Conservation (phyloP, 345 rosid species). For the Trapa incisa region DNA sequence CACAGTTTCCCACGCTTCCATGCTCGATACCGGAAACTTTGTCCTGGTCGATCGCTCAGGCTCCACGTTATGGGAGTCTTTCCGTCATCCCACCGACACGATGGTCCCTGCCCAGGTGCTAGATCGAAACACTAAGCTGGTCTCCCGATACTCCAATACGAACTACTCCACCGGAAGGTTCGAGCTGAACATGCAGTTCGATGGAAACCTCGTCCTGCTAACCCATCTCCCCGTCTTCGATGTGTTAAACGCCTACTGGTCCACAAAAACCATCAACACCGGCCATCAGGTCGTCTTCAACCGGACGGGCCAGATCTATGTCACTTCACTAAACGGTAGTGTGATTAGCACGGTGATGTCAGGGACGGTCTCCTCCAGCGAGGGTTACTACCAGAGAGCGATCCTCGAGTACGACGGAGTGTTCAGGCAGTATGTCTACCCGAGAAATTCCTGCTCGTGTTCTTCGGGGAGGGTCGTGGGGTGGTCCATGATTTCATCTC, state of each 20-base stretch:
- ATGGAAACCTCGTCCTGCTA: constrained; percentile 25
- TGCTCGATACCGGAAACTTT: constrained; percentile 49
- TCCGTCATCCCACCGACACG: constrained; percentile 40
- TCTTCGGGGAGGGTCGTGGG: constrained; percentile 11
- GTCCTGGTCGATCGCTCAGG: constrained; percentile 14
- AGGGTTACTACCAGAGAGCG: constrained; percentile 28
- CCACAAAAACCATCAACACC: neutral
- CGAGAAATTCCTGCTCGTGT: constrained; percentile 15
- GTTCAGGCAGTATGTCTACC: constrained; percentile 41
- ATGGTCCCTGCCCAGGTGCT: constrained; percentile 35
- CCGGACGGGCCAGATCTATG: constrained; percentile 30
- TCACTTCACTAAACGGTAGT: constrained; percentile 17
- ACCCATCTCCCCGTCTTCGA: constrained; percentile 10
- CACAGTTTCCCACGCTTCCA: constrained; percentile 23
- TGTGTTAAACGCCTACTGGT: constrained; percentile 17
- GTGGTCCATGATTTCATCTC: constrained; percentile 18
- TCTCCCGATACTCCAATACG: constrained; percentile 15
- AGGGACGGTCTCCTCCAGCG: neutral
- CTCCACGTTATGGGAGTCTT: constrained; percentile 33
- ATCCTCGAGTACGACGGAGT: constrained; percentile 46
- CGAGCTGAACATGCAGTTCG: constrained; percentile 14
- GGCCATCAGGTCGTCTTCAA: constrained; percentile 29
- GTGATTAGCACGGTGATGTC: constrained; percentile 1
- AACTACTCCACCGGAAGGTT: constrained; percentile 30
- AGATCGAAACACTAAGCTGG: constrained; percentile 8